A percentile compares a stretch with the other conserved stretches of the same genome.
Conservation (phyloP, 257 asterid species). For the Datura wrightii region DNA sequence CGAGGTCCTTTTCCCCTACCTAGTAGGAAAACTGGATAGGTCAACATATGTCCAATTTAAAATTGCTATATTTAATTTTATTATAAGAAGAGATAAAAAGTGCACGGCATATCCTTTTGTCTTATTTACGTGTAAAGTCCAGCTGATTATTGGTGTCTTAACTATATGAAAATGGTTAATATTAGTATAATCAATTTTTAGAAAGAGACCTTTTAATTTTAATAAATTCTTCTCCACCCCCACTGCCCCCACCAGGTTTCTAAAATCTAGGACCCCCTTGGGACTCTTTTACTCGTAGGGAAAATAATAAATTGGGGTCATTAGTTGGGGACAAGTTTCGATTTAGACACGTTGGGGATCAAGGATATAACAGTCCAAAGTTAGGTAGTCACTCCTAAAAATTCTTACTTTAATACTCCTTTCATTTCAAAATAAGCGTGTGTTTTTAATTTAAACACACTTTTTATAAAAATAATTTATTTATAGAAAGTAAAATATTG, state of each 20-base stretch:
- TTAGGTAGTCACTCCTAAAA: slow-evolving; percentile 10
- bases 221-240: neutral
- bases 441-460: too few relatives aligned
- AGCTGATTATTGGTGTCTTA: neutral
- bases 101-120: neutral
- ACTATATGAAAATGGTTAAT: neutral
- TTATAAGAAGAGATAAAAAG: neutral
- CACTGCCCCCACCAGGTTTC: neutral
- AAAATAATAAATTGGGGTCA: neutral
- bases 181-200: neutral
- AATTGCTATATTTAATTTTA: neutral
- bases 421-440: too few relatives aligned
- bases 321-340: neutral
- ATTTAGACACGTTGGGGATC: slow-evolving; percentile 12
- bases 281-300: too few relatives aligned
- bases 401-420: neutral
- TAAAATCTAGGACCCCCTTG: neutral
- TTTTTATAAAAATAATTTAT: too few relatives aligned
- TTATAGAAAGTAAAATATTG: too few relatives aligned
- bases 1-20: neutral
- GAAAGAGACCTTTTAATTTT: slow-evolving; percentile 15
- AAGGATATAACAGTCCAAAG: neutral
- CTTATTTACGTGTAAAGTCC: slow-evolving; percentile 27
- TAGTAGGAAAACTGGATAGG: slow-evolving; percentile 27
- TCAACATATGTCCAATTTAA: neutral